Conservation (phyloP, 495 filamentous ascomycete genomes). For the Schizothecium vesticola region DNA sequence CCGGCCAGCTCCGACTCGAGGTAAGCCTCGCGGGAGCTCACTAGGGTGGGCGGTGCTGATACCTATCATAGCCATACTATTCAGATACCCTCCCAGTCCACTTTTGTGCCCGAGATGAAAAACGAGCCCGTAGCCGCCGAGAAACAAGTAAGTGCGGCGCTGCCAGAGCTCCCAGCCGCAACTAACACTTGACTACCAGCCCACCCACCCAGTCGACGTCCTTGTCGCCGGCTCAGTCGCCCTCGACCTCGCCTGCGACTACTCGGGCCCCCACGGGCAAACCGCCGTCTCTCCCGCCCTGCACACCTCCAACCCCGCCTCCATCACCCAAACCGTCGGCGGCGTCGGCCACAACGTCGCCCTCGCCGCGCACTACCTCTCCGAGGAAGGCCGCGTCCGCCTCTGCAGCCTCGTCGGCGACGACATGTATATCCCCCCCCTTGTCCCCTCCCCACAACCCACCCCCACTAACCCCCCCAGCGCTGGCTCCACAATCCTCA, state of each 20-base stretch:
- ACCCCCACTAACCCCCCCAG: conserved; percentile 19
- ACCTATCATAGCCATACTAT: conserved; percentile 4
- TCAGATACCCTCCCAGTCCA: not conserved
- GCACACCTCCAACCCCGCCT: conserved; percentile 82
- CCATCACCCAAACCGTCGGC: conserved; percentile 74
- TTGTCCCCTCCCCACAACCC: conserved; percentile 11
- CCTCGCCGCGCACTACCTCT: conserved; percentile 59
- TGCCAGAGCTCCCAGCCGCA: not conserved
- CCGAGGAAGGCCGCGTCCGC: conserved; percentile 41
- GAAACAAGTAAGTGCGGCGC: not conserved
- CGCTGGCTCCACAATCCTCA: conserved; percentile 64
- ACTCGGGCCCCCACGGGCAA: conserved; percentile 30
- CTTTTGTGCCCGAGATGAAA: not conserved
- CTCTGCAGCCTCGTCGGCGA: conserved; percentile 74
- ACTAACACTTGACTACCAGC: conserved; percentile 1
- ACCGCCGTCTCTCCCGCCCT: conserved; percentile 43
- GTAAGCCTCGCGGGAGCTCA: conserved; percentile 2
- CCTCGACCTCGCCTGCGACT: conserved; percentile 79
- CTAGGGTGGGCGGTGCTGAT: not conserved
- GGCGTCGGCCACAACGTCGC: conserved; percentile 96
- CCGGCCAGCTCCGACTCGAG: conserved; percentile 7
- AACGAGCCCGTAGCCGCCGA: not conserved
- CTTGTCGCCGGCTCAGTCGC: conserved; percentile 86
- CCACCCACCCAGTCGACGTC: conserved; percentile 47
- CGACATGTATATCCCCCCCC: conserved; percentile 53